phyloP scores from a whole-genome alignment of 73 alveolate species.

The Paramecium pentaurelia region DNA sequence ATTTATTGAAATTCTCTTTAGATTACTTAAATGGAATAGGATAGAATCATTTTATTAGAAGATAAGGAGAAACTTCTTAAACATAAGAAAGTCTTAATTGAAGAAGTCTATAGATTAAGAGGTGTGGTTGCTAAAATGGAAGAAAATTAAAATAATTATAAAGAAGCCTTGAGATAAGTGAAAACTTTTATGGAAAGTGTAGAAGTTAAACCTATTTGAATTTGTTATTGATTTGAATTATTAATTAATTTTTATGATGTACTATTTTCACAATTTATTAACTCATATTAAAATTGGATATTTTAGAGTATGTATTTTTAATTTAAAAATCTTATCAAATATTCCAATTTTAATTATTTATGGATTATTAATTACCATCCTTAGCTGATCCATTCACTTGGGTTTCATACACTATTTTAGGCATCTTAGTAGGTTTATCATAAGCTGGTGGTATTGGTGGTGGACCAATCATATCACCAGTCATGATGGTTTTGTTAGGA shows the following conservation, averaged over 20 bases:
- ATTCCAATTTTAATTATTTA: conserved; percentile 36
- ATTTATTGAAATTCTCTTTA: background rate
- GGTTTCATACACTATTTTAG: background rate
- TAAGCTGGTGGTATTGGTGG: conserved; percentile 55
- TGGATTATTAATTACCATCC: conserved; percentile 14
- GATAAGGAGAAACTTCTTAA: background rate
- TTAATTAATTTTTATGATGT: background rate
- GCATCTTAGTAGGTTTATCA: conserved; percentile 19
- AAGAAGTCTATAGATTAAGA: conserved; percentile 38
- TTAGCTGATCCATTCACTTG: conserved; percentile 34
- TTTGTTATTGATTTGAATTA: background rate
- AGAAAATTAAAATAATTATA: background rate
- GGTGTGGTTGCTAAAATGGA: background rate
- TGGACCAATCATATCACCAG: conserved; percentile 46
- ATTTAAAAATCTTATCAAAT: background rate
- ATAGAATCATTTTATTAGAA: background rate
- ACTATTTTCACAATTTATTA: background rate
- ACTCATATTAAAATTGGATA: background rate
- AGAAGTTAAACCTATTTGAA: conserved; percentile 31
- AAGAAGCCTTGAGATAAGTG: conserved; percentile 12
- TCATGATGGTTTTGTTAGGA: conserved; percentile 27
- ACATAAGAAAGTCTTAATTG: conserved; percentile 10
- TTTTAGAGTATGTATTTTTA: background rate
- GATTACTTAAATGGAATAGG: conserved; percentile 16
- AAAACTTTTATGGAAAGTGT: conserved; percentile 38